Evolutionary conservation across 2,329 filamentous ascomycete genomes (phyloP), one percentile per base, ranked within the genome.

Genomic region (Pestalotiopsis sp.): DNA sequence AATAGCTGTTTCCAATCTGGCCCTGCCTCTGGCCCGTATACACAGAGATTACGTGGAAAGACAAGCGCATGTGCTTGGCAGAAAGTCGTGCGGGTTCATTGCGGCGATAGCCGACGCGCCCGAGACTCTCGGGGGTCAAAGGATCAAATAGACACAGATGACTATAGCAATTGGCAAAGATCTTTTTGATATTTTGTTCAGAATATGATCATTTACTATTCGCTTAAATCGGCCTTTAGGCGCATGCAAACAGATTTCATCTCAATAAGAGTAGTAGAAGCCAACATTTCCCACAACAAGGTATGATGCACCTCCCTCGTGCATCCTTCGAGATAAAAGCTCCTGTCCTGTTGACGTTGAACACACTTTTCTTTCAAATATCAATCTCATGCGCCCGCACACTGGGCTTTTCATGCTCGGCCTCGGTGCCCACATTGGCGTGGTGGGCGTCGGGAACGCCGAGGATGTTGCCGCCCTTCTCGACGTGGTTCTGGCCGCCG

Each of bases 401-500:
- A 36, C 45, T 23, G 14, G 52, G 63, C 17, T 58, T 45, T 11
- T 57, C 20, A n/a, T 58, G 31, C 4, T 57, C 25, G 17, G 17
- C 17, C 14, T 64, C 38, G 7, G 20, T 31, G 20, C n/a, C 61
- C 9, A 49, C 9, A 1, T 13, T 49, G 23, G 61, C 61, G 41
- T 64, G 61, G 61, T 64, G 61, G 12, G 61, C 61, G 12, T 64
- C 61, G 9, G 38, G 36, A 23, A 64, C 40, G 25, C 61, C 61
- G 9, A 64, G 13, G 20, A 64, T 45, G 61, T 64, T 49, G 38
- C 82, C 85, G 49, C 86, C 86, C 75, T 85, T 85, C 74, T 86
- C 83, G 36, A 86, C 83, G 70, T 89, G 87, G 75, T 88, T 88
- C 68, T 80, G 79, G n/a, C 86, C 86, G 62, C 86, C 86, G 67